Conservation (phyloP, 2,329 filamentous ascomycete genomes). For the Simplicillium sp. region DNA sequence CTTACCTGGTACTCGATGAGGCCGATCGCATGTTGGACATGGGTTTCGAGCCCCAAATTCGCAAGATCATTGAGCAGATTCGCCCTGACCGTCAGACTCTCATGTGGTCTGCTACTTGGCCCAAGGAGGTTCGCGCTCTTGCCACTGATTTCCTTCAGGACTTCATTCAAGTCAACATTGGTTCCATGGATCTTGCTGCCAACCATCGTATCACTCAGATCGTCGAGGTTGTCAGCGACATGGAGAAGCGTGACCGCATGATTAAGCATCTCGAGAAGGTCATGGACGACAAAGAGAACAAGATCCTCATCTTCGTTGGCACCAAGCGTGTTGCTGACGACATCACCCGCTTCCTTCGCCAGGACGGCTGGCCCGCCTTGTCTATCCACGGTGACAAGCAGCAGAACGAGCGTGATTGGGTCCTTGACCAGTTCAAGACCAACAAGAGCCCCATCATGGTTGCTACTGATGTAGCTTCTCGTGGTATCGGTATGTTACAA, state of each 20-base stretch:
- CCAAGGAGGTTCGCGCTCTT: conserved; percentile 92
- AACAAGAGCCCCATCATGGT: conserved; percentile 99
- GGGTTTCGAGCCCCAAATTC: conserved; percentile 99
- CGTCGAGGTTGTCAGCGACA: conserved; percentile 90
- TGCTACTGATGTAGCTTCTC: conserved; percentile 97
- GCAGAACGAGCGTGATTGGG: conserved; percentile 99
- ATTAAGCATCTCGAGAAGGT: conserved; percentile 95
- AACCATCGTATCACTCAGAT: conserved; percentile 98
- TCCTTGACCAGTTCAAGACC: conserved; percentile 98
- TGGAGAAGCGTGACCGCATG: conserved; percentile 97
- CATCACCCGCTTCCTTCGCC: conserved; percentile 92
- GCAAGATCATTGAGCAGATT: conserved; percentile 97
- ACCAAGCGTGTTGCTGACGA: conserved; percentile 96
- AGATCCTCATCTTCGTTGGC: conserved; percentile 88
- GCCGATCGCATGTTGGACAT: conserved; percentile 99
- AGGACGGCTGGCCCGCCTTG: conserved; percentile 94
- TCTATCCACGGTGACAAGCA: conserved; percentile 99
- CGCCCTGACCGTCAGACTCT: conserved; percentile 96
- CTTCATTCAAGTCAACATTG: conserved; percentile 98
- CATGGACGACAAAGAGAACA: conserved; percentile 94
- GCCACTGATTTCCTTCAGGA: conserved; percentile 86
- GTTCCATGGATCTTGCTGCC: conserved; percentile 89
- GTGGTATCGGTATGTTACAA: conserved; percentile 99
- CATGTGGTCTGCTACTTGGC: conserved; percentile 99
- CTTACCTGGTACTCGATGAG: conserved; percentile 96